Conservation (phyloP, 2,329 filamentous ascomycete genomes). For the Lachnellula willkommii region DNA sequence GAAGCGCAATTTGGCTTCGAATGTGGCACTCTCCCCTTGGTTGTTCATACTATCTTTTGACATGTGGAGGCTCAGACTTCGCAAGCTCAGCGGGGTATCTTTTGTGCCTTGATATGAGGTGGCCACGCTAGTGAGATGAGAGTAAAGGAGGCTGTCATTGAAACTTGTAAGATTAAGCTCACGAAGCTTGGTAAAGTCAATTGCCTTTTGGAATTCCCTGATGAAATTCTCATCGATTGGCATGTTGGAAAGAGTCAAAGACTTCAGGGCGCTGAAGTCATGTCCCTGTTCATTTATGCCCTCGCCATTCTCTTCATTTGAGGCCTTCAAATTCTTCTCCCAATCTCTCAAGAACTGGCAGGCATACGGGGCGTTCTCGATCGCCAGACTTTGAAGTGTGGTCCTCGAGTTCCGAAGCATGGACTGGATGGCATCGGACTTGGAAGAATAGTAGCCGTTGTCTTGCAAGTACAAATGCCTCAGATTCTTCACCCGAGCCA, state of each 20-base stretch:
- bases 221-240: not conserved
- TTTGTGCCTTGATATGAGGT: not conserved
- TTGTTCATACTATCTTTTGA: not conserved
- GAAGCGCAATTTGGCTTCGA: slow-evolving; percentile 2
- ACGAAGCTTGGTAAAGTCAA: slow-evolving; percentile 1
- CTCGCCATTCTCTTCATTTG: not conserved
- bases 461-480: not conserved
- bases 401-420: not conserved
- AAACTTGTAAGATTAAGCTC: not conserved
- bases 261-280: not conserved
- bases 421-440: not conserved
- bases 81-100: not conserved
- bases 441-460: not conserved
- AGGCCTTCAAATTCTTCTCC: not conserved
- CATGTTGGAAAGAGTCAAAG: not conserved
- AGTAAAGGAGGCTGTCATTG: not conserved
- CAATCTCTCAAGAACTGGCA: not conserved
- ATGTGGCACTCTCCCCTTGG: not conserved
- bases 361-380: not conserved
- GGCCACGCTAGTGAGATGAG: not conserved
- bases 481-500: not conserved
- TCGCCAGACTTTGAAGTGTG: slow-evolving; percentile 1
- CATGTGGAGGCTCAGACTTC: not conserved
- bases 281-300: not conserved
- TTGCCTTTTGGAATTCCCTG: not conserved